Evolutionary conservation across 257 asterid genomes (phyloP).

Genomic region (Mitragyna speciosa): DNA sequence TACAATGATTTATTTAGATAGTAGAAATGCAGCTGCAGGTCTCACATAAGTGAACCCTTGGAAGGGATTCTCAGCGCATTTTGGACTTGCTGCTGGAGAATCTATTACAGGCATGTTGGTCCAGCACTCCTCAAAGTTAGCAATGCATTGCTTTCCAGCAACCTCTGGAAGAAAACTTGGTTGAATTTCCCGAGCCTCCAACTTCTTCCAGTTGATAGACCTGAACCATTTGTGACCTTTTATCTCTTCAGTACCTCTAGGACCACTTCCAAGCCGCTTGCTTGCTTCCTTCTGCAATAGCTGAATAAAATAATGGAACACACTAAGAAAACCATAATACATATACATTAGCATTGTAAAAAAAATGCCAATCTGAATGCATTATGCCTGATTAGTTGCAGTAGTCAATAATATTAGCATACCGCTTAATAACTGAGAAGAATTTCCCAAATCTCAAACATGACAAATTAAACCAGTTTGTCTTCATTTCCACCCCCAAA

Average conservation of each 20-base stretch:
- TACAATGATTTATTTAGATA: background rate
- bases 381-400: background rate
- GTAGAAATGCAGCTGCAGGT: conserved; percentile 43
- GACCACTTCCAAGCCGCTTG: conserved; percentile 62
- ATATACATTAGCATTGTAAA: background rate
- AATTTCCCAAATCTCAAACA: background rate
- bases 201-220: conserved; percentile 69
- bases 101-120: conserved; percentile 61
- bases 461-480: background rate
- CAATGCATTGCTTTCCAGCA: conserved; percentile 60
- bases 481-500: too few relatives aligned
- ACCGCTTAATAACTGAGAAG: background rate
- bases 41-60: conserved; percentile 62
- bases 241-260: conserved; percentile 52
- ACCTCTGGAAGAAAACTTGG: conserved; percentile 77
- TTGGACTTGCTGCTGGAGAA: conserved; percentile 72
- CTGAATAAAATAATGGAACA: conserved; percentile 32
- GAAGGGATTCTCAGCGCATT: conserved; percentile 52
- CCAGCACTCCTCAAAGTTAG: conserved; percentile 73
- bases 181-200: conserved; percentile 59
- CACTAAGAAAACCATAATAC: background rate
- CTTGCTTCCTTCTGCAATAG: conserved; percentile 62
- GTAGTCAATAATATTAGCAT: background rate
- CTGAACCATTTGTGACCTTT: conserved; percentile 71
- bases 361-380: background rate